Evolutionary conservation across 2,329 filamentous ascomycete genomes (phyloP), one percentile per base, ranked within the genome.

Genomic region (Xylaria sp.): DNA sequence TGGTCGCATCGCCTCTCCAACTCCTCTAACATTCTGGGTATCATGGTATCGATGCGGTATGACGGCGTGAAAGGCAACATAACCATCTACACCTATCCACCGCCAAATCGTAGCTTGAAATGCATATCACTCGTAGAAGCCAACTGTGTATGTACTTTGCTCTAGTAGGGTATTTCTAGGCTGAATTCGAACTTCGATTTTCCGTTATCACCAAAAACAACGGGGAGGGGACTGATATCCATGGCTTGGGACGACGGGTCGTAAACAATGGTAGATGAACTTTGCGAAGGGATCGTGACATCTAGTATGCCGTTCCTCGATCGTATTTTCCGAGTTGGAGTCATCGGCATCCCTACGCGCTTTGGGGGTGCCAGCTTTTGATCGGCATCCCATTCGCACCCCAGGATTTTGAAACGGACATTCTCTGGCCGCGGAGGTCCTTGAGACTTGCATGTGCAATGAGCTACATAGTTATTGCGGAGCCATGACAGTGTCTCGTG

Each of bases 371-470:
- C 52, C 10, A 73, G 50, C 52, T 72, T 70, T 39, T 67, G 60
- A 58, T 72, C 71, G 1, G 64, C 37, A 39, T 76, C 75, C 82
- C 81, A 84, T 70, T 84, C 80, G 69, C 82, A 84, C 0, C 79
- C 81, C 46, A 85, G 58, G 4, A 85, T 74, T 32, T 80, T 78
- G 68, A 85, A 85, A 15, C 79, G 73, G 57, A 85, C 83, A 7
- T 73, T 72, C 23, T 78, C 76, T 1, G 83, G 82, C 20, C 72
- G 67, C 10, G 69, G 66, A 48, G 82, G 78, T 3, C 76, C 76
- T 67, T 73, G 78, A 37, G 79, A 71, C 18, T 72, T 76, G 70
- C 80, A 81, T 46, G 72, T 57, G 60, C 77, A 81, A 70, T 84
- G 81, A 25, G 73, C 71, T 20, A 81, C 69, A 69, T 83, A 85